These are phyloP conservation scores for Calonectria pseudoturangicola DNA, from an alignment of 2,329 filamentous ascomycete genomes.

Conservation along the genomic window DNA sequence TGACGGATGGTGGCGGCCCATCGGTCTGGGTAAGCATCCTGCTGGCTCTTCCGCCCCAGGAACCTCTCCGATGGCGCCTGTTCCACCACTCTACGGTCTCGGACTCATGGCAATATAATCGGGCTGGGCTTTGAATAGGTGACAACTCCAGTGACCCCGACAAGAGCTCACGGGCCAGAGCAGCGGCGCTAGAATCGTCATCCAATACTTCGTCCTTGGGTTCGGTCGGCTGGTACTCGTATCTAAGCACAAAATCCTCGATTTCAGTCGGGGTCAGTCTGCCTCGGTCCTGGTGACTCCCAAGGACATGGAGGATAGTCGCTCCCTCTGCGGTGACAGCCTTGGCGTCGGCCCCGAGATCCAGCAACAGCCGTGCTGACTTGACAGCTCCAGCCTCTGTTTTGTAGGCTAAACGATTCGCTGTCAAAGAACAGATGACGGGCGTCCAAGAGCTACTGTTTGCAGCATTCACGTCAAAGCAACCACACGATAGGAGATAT, in stretches of 20 bases:
- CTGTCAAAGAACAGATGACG: neutral
- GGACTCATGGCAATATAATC: neutral
- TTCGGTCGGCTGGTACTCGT: neutral
- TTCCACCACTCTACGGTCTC: neutral
- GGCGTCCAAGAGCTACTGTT: neutral
- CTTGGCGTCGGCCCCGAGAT: neutral
- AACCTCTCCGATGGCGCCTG: neutral
- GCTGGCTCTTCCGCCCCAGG: neutral
- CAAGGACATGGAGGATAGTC: neutral
- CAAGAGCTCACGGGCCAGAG: neutral
- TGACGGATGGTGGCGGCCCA: neutral
- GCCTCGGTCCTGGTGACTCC: neutral
- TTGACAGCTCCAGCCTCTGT: neutral
- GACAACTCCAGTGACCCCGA: neutral
- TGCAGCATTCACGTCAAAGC: neutral
- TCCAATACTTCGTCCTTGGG: neutral
- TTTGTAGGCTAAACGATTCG: neutral
- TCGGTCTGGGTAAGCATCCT: neutral
- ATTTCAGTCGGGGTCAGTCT: neutral
- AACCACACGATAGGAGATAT: neutral
- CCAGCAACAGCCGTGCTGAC: constrained; percentile 5
- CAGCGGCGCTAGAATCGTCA: neutral
- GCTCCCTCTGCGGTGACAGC: neutral
- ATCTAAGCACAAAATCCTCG: neutral
- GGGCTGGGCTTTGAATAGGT: neutral